These are phyloP conservation scores for Petunia hybrid DNA, from an alignment of 305 asterid species.

Conservation along the genomic window DNA sequence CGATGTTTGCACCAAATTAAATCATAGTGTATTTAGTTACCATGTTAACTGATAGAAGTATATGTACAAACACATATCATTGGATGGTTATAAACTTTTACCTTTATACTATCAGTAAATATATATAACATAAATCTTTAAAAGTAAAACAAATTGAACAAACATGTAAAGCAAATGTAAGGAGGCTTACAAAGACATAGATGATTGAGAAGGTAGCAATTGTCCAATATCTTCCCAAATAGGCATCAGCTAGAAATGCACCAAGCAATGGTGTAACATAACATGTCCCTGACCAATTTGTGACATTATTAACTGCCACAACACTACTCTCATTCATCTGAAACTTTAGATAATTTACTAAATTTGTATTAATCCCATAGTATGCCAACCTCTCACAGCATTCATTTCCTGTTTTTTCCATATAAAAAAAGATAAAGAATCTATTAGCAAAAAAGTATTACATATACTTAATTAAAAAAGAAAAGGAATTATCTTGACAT, in stretches of 20 bases:
- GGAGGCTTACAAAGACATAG: slow-evolving; percentile 54
- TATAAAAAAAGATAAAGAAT: neutral
- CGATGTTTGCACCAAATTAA: too few species aligned
- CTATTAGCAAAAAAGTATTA: neutral
- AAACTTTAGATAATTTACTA: slow-evolving; percentile 47
- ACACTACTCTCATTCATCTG: slow-evolving; percentile 47
- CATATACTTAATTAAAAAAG: too few species aligned
- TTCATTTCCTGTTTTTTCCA: slow-evolving; percentile 42
- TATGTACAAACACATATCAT: too few species aligned
- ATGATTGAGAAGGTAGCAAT: slow-evolving; percentile 60
- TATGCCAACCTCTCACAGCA: slow-evolving; percentile 59
- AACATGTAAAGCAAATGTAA: neutral
- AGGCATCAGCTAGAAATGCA: slow-evolving; percentile 75
- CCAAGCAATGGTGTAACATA: slow-evolving; percentile 74
- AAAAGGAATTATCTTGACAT: neutral
- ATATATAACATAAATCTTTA: too few species aligned
- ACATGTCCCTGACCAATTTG: slow-evolving; percentile 81
- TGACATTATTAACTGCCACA: slow-evolving; percentile 53
- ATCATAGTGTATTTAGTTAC: too few species aligned
- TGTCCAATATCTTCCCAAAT: slow-evolving; percentile 71
- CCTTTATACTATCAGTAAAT: too few species aligned
- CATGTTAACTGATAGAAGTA: neutral
- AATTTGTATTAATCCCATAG: slow-evolving; percentile 57
- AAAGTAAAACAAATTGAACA: neutral
- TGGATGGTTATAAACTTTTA: neutral